Conservation (phyloP, 148 eudicot genomes). For the Camellia granthamiana region DNA sequence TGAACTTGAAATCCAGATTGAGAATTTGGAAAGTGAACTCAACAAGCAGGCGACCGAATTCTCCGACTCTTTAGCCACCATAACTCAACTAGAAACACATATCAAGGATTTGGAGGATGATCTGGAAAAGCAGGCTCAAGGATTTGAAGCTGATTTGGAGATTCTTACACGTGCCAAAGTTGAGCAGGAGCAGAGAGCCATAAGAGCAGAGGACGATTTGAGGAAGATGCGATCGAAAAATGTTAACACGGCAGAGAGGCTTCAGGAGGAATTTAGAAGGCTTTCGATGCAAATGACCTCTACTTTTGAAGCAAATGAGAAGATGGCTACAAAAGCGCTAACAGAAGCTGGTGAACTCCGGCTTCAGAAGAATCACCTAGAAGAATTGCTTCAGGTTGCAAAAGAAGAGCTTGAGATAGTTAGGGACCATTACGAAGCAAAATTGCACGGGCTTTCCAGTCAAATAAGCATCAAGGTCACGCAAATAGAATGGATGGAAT, state of each 20-base stretch:
- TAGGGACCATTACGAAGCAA: constrained; percentile 52
- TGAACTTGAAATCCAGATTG: constrained; percentile 56
- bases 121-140: constrained; percentile 58
- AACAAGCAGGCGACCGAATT: constrained; percentile 43
- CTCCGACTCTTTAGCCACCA: constrained; percentile 37
- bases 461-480: constrained; percentile 35
- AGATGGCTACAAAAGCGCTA: constrained; percentile 58
- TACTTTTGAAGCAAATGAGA: constrained; percentile 75
- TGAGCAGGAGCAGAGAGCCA: constrained; percentile 85
- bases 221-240: constrained; percentile 64
- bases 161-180: constrained; percentile 58
- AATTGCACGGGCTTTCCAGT: constrained; percentile 43
- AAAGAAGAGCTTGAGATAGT: constrained; percentile 52
- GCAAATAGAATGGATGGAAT: constrained; percentile 35
- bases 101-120: constrained; percentile 62
- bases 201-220: constrained; percentile 75
- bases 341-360: constrained; percentile 74
- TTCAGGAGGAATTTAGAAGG: constrained; percentile 77
- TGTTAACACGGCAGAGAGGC: constrained; percentile 69
- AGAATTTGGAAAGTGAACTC: constrained; percentile 59
- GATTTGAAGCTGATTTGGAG: constrained; percentile 81
- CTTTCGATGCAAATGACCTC: constrained; percentile 70
- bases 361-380: constrained; percentile 49
- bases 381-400: constrained; percentile 52
- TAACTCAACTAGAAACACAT: constrained; percentile 63